These are phyloP conservation scores for Neohortaea acidophila DNA, from an alignment of 495 filamentous ascomycete genomes.

Conservation along the genomic window DNA sequence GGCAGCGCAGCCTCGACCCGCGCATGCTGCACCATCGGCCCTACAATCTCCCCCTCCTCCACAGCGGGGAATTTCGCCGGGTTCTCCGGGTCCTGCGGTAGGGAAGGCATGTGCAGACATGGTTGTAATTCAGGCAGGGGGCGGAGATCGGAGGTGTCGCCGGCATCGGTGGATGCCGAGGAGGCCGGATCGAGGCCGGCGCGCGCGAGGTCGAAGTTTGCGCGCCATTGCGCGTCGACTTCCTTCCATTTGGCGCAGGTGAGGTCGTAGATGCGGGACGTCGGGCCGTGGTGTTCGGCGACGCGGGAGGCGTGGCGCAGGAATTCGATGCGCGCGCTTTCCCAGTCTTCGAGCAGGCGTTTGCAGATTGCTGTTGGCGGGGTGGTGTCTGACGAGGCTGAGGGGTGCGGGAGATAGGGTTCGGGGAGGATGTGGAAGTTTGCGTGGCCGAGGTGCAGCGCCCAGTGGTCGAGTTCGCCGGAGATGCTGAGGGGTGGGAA, in stretches of 20 bases:
- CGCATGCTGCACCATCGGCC: slow-evolving; percentile 62
- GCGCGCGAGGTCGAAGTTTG: slow-evolving; percentile 43
- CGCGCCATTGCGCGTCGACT: slow-evolving; percentile 56
- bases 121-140: slow-evolving; percentile 34
- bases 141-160: background rate
- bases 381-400: too few relatives aligned
- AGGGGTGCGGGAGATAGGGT: slow-evolving; percentile 54
- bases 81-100: slow-evolving; percentile 43
- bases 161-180: too few relatives aligned
- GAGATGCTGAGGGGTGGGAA: slow-evolving; percentile 46
- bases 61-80: slow-evolving; percentile 75
- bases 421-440: slow-evolving; percentile 80
- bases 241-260: slow-evolving; percentile 76
- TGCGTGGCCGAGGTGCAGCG: slow-evolving; percentile 69
- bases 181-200: slow-evolving; percentile 30
- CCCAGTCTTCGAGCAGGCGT: slow-evolving; percentile 61
- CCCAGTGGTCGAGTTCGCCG: slow-evolving; percentile 63
- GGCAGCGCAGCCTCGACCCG: slow-evolving; percentile 19
- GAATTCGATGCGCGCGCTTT: slow-evolving; percentile 63
- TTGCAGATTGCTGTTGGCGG: slow-evolving; percentile 35
- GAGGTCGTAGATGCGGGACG: slow-evolving; percentile 65
- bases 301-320: slow-evolving; percentile 71
- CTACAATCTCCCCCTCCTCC: slow-evolving; percentile 81
- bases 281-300: slow-evolving; percentile 71
- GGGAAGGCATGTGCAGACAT: slow-evolving; percentile 42